Percentiles rank a stretch among this genome's conserved stretches.
Evolutionary conservation across 306 rosid species (phyloP).

Genomic region (Abrus pulchellus): DNA sequence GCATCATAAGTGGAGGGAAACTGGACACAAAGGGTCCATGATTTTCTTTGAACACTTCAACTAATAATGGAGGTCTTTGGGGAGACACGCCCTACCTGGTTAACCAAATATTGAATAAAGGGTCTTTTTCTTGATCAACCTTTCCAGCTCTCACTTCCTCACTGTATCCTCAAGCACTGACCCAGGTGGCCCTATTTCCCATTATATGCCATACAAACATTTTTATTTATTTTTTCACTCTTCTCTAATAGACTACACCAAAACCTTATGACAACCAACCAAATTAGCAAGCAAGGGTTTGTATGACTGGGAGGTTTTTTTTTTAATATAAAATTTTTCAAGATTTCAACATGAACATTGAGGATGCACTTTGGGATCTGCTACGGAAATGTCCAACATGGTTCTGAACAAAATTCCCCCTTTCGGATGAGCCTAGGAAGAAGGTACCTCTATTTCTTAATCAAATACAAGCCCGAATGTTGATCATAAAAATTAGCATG

Average conservation of each 20-base stretch:
- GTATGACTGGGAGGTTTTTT: background rate
- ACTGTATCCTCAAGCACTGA: constrained; percentile 31
- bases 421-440: background rate
- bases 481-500: background rate
- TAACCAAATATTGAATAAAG: constrained; percentile 27
- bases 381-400: constrained; percentile 59
- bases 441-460: constrained; percentile 29
- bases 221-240: background rate
- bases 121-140: constrained; percentile 37
- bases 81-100: constrained; percentile 37
- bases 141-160: constrained; percentile 52
- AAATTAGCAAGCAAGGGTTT: background rate
- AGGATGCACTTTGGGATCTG: constrained; percentile 53
- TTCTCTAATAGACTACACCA: constrained; percentile 9
- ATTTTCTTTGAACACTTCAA: constrained; percentile 34
- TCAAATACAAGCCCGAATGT: background rate
- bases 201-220: background rate
- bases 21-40: constrained; percentile 34
- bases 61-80: constrained; percentile 45
- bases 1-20: constrained; percentile 20
- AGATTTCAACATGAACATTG: constrained; percentile 50
- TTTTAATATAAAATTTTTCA: constrained; percentile 35
- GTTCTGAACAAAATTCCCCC: constrained; percentile 32
- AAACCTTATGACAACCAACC: constrained; percentile 27
- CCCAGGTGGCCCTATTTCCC: constrained; percentile 45